Percentiles rank a stretch among this genome's conserved stretches.
Conservation (phyloP, 352 stramenopile species). For the Globisporangium cederbergense region DNA sequence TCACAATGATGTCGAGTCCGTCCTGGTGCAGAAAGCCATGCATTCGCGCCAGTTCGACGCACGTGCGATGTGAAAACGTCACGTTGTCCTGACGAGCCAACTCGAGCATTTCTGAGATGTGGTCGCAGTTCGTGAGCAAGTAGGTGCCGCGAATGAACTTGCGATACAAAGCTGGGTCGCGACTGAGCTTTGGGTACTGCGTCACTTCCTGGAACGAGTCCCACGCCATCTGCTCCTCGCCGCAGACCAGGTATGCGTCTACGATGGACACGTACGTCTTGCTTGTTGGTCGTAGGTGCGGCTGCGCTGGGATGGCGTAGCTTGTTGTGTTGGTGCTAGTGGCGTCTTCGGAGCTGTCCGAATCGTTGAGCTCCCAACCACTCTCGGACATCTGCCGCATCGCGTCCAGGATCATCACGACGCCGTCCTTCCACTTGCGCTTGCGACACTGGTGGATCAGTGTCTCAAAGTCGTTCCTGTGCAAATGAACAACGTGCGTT, state of each 20-base stretch:
- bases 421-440: conserved; percentile 77
- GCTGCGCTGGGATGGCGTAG: conserved; percentile 35
- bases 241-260: conserved; percentile 69
- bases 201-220: conserved; percentile 49
- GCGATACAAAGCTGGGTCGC: conserved; percentile 53
- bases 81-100: conserved; percentile 47
- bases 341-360: not conserved
- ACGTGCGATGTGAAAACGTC: conserved; percentile 59
- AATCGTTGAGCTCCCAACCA: conserved; percentile 29
- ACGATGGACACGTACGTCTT: conserved; percentile 75
- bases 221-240: conserved; percentile 57
- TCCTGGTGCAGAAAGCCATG: conserved; percentile 48
- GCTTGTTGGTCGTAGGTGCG: conserved; percentile 50
- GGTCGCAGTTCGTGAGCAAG: conserved; percentile 53
- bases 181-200: conserved; percentile 28
- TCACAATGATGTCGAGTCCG: conserved; percentile 48
- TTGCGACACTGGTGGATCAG: conserved; percentile 81
- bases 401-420: conserved; percentile 50
- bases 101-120: conserved; percentile 50
- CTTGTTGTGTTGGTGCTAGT: not conserved
- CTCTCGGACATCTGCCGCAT: conserved; percentile 47
- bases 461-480: conserved; percentile 80
- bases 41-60: conserved; percentile 62
- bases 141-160: conserved; percentile 75
- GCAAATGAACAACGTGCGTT: not conserved